phyloP scores from a whole-genome alignment of 2,329 filamentous ascomycete genomes.

The Teratosphaeria viscida region DNA sequence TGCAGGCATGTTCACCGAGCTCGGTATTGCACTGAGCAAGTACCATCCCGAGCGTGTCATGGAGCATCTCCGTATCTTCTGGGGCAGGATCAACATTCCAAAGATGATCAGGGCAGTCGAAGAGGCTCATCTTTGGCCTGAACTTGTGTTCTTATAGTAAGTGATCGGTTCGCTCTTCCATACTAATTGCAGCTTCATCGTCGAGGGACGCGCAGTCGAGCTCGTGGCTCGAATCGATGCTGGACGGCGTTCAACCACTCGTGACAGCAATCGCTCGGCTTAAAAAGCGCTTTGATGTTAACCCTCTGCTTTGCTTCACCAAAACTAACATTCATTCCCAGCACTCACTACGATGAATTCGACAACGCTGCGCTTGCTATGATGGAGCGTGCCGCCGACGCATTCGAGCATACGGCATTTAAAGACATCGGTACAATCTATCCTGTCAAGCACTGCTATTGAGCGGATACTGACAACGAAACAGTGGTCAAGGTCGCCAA shows the following conservation, averaged over 20 bases:
- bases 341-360: constrained; percentile 86
- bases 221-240: not conserved
- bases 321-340: not conserved
- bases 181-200: not conserved
- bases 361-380: constrained; percentile 95
- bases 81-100: constrained; percentile 91
- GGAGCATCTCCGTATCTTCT: constrained; percentile 98
- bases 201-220: not conserved
- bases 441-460: not conserved
- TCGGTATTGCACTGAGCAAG: constrained; percentile 84
- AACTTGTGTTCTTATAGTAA: constrained; percentile 84
- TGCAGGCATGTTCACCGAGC: constrained; percentile 79
- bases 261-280: not conserved
- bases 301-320: no score
- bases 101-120: constrained; percentile 92
- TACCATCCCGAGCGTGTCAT: constrained; percentile 94
- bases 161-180: not conserved
- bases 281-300: no score
- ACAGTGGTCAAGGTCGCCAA: constrained; percentile 94
- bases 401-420: constrained; percentile 99
- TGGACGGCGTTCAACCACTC: not conserved
- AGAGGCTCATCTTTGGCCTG: constrained; percentile 92
- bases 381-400: constrained; percentile 94
- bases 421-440: constrained; percentile 58
- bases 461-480: constrained; percentile 26